phyloP scores from a whole-genome alignment of 805 yeast genomes.

The Candida namnaoensis region DNA sequence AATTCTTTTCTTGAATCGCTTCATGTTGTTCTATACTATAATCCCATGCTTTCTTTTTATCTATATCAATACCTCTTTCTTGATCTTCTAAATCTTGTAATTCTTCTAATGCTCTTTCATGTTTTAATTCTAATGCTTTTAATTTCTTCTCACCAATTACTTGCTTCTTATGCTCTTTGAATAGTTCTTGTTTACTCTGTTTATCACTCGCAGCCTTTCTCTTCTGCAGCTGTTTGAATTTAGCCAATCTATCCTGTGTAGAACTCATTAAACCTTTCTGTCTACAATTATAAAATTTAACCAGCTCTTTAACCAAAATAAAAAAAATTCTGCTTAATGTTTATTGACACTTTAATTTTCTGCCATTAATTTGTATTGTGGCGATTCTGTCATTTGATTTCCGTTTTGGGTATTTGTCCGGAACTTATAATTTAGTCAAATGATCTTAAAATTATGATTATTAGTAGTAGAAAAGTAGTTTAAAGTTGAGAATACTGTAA shows the following conservation, averaged over 20 bases:
- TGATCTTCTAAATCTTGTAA: conserved; percentile 19
- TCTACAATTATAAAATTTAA: too few species aligned
- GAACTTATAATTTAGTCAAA: too few species aligned
- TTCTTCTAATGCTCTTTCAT: conserved; percentile 28
- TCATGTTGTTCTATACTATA: conserved; percentile 60
- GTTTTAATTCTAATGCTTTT: conserved; percentile 21
- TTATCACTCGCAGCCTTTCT: conserved; percentile 19
- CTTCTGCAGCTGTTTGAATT: conserved; percentile 19
- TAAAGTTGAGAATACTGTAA: too few species aligned
- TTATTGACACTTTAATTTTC: too few species aligned
- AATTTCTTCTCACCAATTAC: conserved; percentile 14
- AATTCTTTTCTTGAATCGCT: conserved; percentile 43
- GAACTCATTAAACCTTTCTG: too few species aligned
- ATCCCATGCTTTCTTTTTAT: conserved; percentile 38
- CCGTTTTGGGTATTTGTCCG: too few species aligned
- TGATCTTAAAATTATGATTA: too few species aligned
- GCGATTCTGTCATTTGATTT: too few species aligned
- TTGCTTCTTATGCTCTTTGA: conserved; percentile 22
- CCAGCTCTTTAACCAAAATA: too few species aligned
- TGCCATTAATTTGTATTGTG: too few species aligned
- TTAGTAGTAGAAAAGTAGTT: too few species aligned
- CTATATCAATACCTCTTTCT: conserved; percentile 30
- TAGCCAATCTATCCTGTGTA: conserved; percentile 6
- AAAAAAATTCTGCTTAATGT: too few species aligned
- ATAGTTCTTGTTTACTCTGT: conserved; percentile 27